Conservation (phyloP, 768 basidiomycete genomes). For the Leccinum obscurum region DNA sequence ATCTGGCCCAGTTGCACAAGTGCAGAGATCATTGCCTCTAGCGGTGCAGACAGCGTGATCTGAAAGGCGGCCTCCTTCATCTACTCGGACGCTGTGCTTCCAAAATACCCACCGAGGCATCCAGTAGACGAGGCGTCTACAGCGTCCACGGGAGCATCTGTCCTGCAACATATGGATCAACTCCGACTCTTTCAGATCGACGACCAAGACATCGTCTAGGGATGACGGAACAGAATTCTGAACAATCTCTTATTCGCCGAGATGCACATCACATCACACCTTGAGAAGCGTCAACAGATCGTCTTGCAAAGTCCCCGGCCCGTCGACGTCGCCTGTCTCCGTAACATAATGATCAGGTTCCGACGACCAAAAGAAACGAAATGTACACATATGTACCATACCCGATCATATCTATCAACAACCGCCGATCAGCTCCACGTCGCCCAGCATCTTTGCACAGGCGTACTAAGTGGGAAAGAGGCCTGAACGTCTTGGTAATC, state of each 20-base stretch:
- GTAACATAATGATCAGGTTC: background rate
- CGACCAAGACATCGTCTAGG: conserved; percentile 52
- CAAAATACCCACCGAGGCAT: conserved; percentile 69
- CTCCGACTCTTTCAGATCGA: conserved; percentile 64
- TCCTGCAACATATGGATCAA: conserved; percentile 55
- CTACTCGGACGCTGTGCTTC: conserved; percentile 59
- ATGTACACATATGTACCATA: conserved; percentile 30
- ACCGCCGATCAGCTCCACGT: conserved; percentile 67
- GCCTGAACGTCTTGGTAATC: conserved; percentile 83
- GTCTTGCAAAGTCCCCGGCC: too few species aligned
- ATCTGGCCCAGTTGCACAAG: conserved; percentile 38
- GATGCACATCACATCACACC: too few species aligned
- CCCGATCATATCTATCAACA: conserved; percentile 83
- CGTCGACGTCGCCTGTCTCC: conserved; percentile 34
- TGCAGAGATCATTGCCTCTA: conserved; percentile 45
- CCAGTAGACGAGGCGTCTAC: conserved; percentile 45
- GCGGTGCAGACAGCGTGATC: conserved; percentile 58
- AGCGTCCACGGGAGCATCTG: conserved; percentile 2
- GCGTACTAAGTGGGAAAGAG: conserved; percentile 80
- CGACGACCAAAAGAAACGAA: background rate
- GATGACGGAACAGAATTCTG: conserved; percentile 72
- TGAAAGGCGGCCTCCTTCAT: conserved; percentile 47
- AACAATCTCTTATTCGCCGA: too few species aligned
- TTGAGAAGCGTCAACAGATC: too few species aligned
- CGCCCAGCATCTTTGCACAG: conserved; percentile 75